Percentiles rank a stretch among this genome's conserved stretches.
These are phyloP conservation scores for Diospyros kaki DNA, from an alignment of 148 eudicot species.

Conservation along the genomic window DNA sequence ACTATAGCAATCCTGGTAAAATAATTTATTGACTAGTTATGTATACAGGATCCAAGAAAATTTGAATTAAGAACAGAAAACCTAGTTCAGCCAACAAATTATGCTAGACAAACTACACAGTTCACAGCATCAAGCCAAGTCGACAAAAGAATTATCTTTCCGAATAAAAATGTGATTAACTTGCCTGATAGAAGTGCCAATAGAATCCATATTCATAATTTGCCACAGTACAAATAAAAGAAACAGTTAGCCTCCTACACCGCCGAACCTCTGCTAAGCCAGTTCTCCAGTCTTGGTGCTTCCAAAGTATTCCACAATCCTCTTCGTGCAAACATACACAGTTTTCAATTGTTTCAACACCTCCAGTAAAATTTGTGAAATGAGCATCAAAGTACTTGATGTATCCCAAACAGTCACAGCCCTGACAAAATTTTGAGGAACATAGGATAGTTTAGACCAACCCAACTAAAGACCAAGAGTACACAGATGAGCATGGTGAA, in stretches of 20 bases:
- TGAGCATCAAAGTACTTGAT: slow-evolving; percentile 95
- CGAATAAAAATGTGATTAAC: slow-evolving; percentile 16
- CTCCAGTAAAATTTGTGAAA: slow-evolving; percentile 91
- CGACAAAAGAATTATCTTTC: slow-evolving; percentile 7
- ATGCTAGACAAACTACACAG: background rate
- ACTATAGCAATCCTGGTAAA: background rate
- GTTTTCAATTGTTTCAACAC: slow-evolving; percentile 92
- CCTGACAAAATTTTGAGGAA: slow-evolving; percentile 36
- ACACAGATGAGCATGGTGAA: background rate
- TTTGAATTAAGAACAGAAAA: background rate
- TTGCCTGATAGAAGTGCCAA: slow-evolving; percentile 99
- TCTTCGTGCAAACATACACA: slow-evolving; percentile 97
- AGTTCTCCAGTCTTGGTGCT: slow-evolving; percentile 99
- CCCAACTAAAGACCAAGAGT: background rate
- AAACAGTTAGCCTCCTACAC: slow-evolving; percentile 85
- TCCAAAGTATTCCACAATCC: slow-evolving; percentile 97
- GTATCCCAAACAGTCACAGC: slow-evolving; percentile 93
- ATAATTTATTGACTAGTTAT: background rate
- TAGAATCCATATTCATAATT: slow-evolving; percentile 97
- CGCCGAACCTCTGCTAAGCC: slow-evolving; percentile 95
- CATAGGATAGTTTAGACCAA: slow-evolving; percentile 1
- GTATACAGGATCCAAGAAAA: background rate
- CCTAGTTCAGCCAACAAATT: background rate
- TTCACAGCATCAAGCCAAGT: background rate
- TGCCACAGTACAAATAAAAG: slow-evolving; percentile 95